Base-by-base conservation (phyloP, 1,284 basidiomycete genomes). In the Ceraceosorus guamensis region DNA sequence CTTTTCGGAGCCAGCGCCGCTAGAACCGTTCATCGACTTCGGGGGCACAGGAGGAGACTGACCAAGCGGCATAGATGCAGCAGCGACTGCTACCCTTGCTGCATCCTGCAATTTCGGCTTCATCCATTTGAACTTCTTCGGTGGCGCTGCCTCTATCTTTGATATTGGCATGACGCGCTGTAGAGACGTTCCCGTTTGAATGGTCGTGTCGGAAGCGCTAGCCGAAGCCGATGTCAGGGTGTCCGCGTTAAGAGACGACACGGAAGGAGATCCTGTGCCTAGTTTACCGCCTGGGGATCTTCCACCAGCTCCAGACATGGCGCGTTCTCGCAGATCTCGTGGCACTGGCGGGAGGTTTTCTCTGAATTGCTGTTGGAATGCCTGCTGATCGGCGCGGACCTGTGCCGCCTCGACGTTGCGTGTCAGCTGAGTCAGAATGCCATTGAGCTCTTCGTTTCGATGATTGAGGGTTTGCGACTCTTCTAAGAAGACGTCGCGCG, bases 371-470 rank as follows among this genome's bases (percentile, higher is more conserved):
- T n/a, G 39, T 55, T 59, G 47, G 65, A 55, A 52, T 59, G 57
- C 11, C 3, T 11, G 39, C 39, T 16, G 39, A 11, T 11, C 39
- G 11, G 39, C 16, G 39, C 39, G 39, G 11, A 60, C 0, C 59
- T 59, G 11, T 53, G 51, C 61, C 3, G 60, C 43, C 50, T 69
- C 67, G 53, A 71, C 53, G 16, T 60, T 60, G 43, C 61, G 34
- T 8, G 39, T 52, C 47, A 71, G 56, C 56, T 89, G 86, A 1
- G 85, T 81, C 66, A 88, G 87, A 52, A 93, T 82, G 72, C 91
- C 87, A 5, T 87, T 87, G 10, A 97, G 82, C 75, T 92, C 88
- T 70, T 93, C 91, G 78, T 97, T 96, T 56, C 91, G 85, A 13
- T 86, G 86, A 71, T 90, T 91, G 50, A 98, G 82, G 18, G 86